phyloP scores from a whole-genome alignment of 345 rosid genomes.

The Hypericum perforatum region DNA sequence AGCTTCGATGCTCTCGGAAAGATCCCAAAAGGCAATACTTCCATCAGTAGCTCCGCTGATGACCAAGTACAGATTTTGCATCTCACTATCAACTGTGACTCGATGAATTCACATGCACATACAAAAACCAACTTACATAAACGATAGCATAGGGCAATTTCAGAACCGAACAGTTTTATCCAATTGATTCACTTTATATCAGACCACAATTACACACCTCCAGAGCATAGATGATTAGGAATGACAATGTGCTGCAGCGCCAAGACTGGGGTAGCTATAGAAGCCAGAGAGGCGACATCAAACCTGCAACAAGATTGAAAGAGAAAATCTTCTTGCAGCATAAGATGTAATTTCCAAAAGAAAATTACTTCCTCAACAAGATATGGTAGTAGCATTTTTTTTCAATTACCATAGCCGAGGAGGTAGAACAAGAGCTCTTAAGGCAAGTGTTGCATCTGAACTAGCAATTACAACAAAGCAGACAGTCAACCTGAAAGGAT shows the following conservation, averaged over 20 bases:
- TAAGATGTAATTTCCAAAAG: neutral
- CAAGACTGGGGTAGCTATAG: constrained; percentile 58
- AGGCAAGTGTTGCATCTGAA: constrained; percentile 81
- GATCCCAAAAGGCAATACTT: constrained; percentile 83
- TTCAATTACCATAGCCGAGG: constrained; percentile 68
- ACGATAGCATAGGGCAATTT: too few relatives aligned
- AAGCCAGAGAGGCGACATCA: constrained; percentile 70
- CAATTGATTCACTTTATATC: too few relatives aligned
- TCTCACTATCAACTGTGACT: constrained; percentile 33
- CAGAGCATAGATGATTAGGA: too few relatives aligned
- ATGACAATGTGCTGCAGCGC: constrained; percentile 50
- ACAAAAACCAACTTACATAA: too few relatives aligned
- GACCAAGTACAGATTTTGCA: constrained; percentile 41
- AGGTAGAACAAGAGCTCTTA: constrained; percentile 78
- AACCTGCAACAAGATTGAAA: constrained; percentile 42
- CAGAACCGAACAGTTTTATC: too few relatives aligned
- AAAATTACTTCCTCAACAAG: neutral
- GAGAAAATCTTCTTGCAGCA: neutral
- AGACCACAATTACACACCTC: too few relatives aligned
- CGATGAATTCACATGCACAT: neutral
- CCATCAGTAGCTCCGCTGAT: constrained; percentile 95
- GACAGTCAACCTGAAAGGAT: constrained; percentile 55
- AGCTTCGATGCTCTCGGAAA: constrained; percentile 53
- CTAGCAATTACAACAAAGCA: constrained; percentile 80
- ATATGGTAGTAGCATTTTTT: constrained; percentile 3